Base-by-base conservation (phyloP, 495 filamentous ascomycete genomes). In the Cryomyces minteri region DNA sequence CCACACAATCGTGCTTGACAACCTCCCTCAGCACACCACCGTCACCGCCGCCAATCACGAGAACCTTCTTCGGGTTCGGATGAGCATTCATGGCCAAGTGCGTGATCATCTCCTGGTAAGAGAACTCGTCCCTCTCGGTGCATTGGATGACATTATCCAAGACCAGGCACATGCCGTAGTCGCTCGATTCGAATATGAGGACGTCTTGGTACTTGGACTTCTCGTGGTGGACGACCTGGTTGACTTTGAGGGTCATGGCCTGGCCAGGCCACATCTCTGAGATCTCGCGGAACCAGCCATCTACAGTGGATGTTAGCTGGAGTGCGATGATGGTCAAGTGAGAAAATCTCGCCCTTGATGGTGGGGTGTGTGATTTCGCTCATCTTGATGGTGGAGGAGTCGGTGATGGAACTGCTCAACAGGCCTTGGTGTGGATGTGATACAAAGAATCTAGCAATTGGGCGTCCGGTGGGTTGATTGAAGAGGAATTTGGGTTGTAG, bases 71-170 rank as follows among this genome's bases (percentile, higher is more conserved):
- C 55, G 90, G 90, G 69, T 90, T 76, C 52, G 88, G 92, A 74
- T 96, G 90, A 28, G 90, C 84, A 75, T 92, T 92, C 83, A 99
- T 88, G 66, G 85, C 90, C 44, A 96, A 74, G 67, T 99, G 87
- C 48, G 90, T 85, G 68, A 99, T 99, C 90, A 99, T 99, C 76
- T 99, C 92, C 69, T 99, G 92, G 77, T 96, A 96, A 67, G 84
- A 80, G 73, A 96, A 96, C 71, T 99, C 92, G 61, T 99, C 92
- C 38, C 87, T 75, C 76, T 96, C 90, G 46, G 90, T 95, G 71
- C 79, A 86, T 67, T 96, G 90, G 64, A 99, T 95, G 61, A 94
- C 90, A 59, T 94, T 94, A 73, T 99, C 90, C 36, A 99, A 74
- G 39, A 99, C 88, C n/a, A 99, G 76, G 43, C 96, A 88, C 54